These are phyloP conservation scores for Colletotrichum sp. DNA, from an alignment of 2,329 filamentous ascomycete species.

Conservation along the genomic window DNA sequence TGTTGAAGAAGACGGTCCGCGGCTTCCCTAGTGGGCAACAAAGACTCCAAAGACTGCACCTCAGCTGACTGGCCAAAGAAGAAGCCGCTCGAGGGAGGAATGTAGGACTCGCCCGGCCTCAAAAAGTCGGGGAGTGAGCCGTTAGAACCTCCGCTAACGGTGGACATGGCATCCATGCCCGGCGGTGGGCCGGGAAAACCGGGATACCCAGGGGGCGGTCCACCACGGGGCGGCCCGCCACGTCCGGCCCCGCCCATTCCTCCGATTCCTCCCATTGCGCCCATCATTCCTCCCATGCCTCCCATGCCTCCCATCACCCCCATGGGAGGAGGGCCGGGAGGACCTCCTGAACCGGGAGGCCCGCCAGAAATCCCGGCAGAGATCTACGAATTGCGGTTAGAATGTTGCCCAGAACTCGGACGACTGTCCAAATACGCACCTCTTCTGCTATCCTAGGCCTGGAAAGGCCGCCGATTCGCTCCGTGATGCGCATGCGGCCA, in stretches of 20 bases:
- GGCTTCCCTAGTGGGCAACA: conserved; percentile 62
- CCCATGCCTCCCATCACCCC: conserved; percentile 8
- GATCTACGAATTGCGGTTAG: conserved; percentile 29
- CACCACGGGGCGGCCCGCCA: conserved; percentile 21
- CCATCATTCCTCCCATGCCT: conserved; percentile 10
- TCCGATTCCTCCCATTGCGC: neutral
- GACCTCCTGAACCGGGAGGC: conserved; percentile 20
- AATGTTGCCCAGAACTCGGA: neutral
- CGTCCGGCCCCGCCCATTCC: conserved; percentile 13
- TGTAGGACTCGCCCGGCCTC: conserved; percentile 68
- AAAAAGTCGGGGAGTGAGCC: conserved; percentile 57
- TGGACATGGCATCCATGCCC: conserved; percentile 22
- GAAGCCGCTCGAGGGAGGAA: conserved; percentile 70
- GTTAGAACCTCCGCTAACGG: conserved; percentile 29
- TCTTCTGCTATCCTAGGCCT: conserved; percentile 74
- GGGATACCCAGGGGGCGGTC: conserved; percentile 22
- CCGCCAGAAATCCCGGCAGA: conserved; percentile 35
- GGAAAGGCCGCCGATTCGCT: conserved; percentile 75
- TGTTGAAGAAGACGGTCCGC: conserved; percentile 68
- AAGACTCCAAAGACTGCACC: conserved; percentile 58
- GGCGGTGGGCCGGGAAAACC: conserved; percentile 18
- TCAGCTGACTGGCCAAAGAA: conserved; percentile 63
- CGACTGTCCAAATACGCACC: conserved; percentile 44
- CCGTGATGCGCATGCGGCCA: conserved; percentile 75
- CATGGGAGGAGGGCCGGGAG: conserved; percentile 5